Conservation (phyloP, 73 alveolate species). For the Tetrahymena borealis region DNA sequence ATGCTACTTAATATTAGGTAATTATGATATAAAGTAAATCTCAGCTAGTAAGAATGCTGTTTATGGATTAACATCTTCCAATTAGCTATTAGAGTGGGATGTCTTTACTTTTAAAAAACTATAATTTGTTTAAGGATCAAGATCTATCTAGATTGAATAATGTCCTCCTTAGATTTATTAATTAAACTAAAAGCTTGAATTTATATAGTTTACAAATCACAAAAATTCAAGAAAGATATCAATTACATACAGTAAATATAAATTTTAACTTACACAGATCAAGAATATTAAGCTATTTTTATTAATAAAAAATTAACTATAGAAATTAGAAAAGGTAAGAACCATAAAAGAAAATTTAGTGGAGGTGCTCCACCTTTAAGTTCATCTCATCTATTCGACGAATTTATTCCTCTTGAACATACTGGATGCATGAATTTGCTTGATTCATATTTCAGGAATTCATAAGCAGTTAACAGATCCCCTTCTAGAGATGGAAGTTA, state of each 20-base stretch:
- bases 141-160: not conserved
- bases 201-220: not conserved
- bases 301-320: no score
- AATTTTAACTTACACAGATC: no score
- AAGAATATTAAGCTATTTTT: no score
- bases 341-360: not conserved
- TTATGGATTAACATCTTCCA: not conserved
- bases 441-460: not conserved
- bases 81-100: not conserved
- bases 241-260: not conserved
- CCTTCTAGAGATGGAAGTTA: not conserved
- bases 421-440: not conserved
- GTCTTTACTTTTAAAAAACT: not conserved
- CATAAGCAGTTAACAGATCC: not conserved
- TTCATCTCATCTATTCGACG: not conserved
- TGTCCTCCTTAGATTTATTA: not conserved
- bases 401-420: not conserved
- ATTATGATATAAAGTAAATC: not conserved
- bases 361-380: not conserved
- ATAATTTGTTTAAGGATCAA: not conserved
- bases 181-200: not conserved
- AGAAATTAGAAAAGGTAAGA: not conserved
- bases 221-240: not conserved
- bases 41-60: not conserved
- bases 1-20: not conserved